Evolutionary conservation across 1,139 yeast species (phyloP).

Genomic region (Geotrichum restrictum): DNA sequence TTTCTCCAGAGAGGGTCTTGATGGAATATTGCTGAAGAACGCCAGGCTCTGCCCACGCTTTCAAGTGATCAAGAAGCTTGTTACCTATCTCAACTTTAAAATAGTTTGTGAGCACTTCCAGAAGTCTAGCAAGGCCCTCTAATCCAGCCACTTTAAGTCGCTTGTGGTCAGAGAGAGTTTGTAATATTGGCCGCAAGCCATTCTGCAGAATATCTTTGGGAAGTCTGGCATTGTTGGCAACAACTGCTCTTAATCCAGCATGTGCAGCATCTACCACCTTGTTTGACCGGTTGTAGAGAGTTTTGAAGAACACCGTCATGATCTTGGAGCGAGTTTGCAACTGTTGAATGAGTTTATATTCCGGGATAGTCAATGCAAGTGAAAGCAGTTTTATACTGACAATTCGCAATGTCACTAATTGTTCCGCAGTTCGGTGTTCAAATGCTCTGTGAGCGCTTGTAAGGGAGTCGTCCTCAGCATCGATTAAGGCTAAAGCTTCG

Average conservation of each 20-base stretch:
- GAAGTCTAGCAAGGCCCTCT: constrained; percentile 81
- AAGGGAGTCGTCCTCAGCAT: constrained; percentile 94
- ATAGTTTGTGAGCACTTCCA: constrained; percentile 83
- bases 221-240: constrained; percentile 79
- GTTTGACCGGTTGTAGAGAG: constrained; percentile 78
- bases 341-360: constrained; percentile 56
- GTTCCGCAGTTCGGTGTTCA: constrained; percentile 85
- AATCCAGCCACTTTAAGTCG: constrained; percentile 83
- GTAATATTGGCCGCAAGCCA: constrained; percentile 90
- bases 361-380: constrained; percentile 59
- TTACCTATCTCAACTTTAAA: constrained; percentile 96
- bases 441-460: constrained; percentile 81
- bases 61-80: constrained; percentile 84
- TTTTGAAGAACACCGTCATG: constrained; percentile 90
- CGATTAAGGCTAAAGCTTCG: constrained; percentile 91
- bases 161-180: constrained; percentile 91
- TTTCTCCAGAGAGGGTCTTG: constrained; percentile 72
- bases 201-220: constrained; percentile 92
- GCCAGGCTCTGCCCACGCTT: constrained; percentile 93
- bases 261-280: constrained; percentile 93
- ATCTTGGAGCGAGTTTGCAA: constrained; percentile 82
- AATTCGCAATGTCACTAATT: constrained; percentile 76
- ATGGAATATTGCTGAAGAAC: constrained; percentile 67
- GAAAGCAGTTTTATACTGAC: constrained; percentile 84
- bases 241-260: constrained; percentile 74